Evolutionary conservation across 2,329 filamentous ascomycete genomes (phyloP), one percentile per base, ranked within the genome.

Genomic region (Septoria linicola): DNA sequence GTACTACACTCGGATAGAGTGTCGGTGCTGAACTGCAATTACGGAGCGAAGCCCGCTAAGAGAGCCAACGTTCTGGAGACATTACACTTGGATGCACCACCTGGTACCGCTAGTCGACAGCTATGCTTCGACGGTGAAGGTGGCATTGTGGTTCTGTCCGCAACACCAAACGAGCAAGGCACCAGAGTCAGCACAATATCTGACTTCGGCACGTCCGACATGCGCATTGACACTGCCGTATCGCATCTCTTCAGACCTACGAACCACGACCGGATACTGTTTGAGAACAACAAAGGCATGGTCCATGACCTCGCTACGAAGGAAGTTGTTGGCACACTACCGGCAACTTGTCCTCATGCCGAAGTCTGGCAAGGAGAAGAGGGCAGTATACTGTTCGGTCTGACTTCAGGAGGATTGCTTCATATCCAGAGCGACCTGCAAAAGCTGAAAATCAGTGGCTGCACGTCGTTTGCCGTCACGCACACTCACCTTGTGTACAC

Each of bases 381-480:
- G 7, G 16, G 35, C 5, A 51, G 46, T 10, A 65, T 81, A 32
- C 67, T 77, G 8, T 76, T 84, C 54, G 87, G 89, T 1, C 73
- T 96, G 57, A 87, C 89, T 3, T 79, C 81, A 41, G 86, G 82
- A 49, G 93, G 93, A 0, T 79, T 85, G 47, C 74, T 99, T 40
- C 50, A 62, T 35, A 46, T 64, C 30, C 43, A 53, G 21, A 60
- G 55, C 30, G 55, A 53, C 34, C 88, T 91, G 65, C 82, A 84
- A 2, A 81, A 79, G 13, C 75, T 87, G 4, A 73, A 96, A 37
- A 82, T 85, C 11, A 89, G 88, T 68, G 95, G 93, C 62, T 96
- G 90, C 70, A 97, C 92, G 0, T 99, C 93, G 0, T 97, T 96
- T 62, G 68, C 90, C 4, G 73, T 91, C 20, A 96, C 92, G 0